These are phyloP conservation scores for Mortierella sp. DNA, from an alignment of 371 early-diverging fungal species.

Conservation along the genomic window DNA sequence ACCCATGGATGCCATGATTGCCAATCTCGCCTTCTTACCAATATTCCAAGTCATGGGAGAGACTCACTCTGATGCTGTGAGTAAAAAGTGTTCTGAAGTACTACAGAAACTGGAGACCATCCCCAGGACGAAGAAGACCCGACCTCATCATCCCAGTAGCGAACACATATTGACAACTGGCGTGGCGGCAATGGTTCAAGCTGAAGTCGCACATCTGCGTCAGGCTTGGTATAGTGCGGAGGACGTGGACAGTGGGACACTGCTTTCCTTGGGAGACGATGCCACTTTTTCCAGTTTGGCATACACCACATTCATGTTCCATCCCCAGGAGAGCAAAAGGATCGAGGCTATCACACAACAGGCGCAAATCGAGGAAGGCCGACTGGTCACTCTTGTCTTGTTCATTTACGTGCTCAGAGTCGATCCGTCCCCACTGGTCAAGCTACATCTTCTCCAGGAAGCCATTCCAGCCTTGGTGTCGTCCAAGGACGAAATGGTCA, in stretches of 20 bases:
- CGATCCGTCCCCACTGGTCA: constrained; percentile 47
- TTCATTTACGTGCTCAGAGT: constrained; percentile 62
- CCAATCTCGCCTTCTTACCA: constrained; percentile 62
- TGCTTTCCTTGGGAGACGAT: constrained; percentile 30
- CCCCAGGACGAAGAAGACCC: constrained; percentile 5
- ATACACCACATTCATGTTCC: constrained; percentile 56
- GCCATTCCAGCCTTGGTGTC: constrained; percentile 60
- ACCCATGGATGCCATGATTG: constrained; percentile 25
- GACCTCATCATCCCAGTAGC: background rate
- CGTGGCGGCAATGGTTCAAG: constrained; percentile 42
- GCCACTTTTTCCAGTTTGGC: constrained; percentile 48
- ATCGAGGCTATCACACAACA: constrained; percentile 31
- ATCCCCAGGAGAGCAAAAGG: constrained; percentile 37
- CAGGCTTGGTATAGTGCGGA: constrained; percentile 9
- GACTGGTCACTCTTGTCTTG: constrained; percentile 56
- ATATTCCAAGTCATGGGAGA: constrained; percentile 63
- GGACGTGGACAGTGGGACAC: background rate
- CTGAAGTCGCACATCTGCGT: constrained; percentile 26
- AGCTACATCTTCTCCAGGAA: constrained; percentile 58
- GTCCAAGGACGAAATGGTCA: constrained; percentile 61
- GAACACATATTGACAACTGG: constrained; percentile 5
- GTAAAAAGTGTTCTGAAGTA: constrained; percentile 37
- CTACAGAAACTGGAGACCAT: constrained; percentile 34
- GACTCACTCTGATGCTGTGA: constrained; percentile 54
- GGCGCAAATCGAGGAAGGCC: constrained; percentile 46